These are phyloP conservation scores for Globisporangium middletonii DNA, from an alignment of 352 stramenopile genomes.

Conservation along the genomic window DNA sequence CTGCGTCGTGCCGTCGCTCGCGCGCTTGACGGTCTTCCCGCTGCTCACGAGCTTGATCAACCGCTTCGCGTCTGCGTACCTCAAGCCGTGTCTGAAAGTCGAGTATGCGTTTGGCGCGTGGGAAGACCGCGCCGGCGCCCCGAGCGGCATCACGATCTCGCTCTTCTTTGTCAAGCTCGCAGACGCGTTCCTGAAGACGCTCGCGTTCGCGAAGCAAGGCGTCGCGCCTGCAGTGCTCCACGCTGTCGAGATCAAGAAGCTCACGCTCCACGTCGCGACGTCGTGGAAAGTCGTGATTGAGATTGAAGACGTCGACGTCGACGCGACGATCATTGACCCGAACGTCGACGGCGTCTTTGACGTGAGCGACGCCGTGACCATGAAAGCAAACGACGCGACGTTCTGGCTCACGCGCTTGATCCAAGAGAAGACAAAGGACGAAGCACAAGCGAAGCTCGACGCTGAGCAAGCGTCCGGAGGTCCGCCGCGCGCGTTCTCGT, in stretches of 20 bases:
- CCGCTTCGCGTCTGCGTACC: slow-evolving; percentile 41
- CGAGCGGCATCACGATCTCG: slow-evolving; percentile 41
- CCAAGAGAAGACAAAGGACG: slow-evolving; percentile 27
- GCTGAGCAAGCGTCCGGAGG: not conserved
- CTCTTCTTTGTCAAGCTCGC: slow-evolving; percentile 52
- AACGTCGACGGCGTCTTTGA: slow-evolving; percentile 35
- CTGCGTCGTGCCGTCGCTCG: slow-evolving; percentile 51
- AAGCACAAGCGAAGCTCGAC: slow-evolving; percentile 25
- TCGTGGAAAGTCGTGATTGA: slow-evolving; percentile 52
- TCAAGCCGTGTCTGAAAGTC: slow-evolving; percentile 43
- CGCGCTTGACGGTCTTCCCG: slow-evolving; percentile 52
- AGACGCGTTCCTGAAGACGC: slow-evolving; percentile 41
- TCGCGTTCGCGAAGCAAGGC: slow-evolving; percentile 54
- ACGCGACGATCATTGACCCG: slow-evolving; percentile 37
- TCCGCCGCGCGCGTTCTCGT: slow-evolving; percentile 25
- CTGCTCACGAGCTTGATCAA: slow-evolving; percentile 48
- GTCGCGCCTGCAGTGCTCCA: slow-evolving; percentile 38
- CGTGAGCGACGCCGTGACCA: slow-evolving; percentile 40
- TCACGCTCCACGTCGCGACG: slow-evolving; percentile 41
- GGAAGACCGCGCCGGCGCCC: slow-evolving; percentile 20
- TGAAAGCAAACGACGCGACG: slow-evolving; percentile 43
- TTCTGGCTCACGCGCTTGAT: slow-evolving; percentile 31
- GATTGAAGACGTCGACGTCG: slow-evolving; percentile 37
- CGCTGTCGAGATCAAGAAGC: slow-evolving; percentile 30
- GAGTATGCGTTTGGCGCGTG: slow-evolving; percentile 50